Percentiles rank a stretch among this genome's conserved stretches.
Conservation (phyloP, 2,329 filamentous ascomycete genomes). For the Xylariaceae sp. region DNA sequence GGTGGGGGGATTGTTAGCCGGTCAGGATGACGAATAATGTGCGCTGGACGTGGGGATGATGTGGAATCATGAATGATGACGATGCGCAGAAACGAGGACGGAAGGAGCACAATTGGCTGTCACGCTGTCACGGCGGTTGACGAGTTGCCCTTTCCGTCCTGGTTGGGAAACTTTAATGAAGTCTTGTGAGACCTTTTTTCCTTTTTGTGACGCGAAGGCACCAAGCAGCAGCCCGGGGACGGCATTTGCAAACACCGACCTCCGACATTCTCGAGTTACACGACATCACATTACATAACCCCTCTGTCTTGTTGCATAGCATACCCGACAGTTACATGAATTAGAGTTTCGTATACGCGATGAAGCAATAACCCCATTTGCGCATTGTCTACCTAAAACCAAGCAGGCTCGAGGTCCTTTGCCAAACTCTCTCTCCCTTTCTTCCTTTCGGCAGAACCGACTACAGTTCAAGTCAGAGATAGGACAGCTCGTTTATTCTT, state of each 20-base stretch:
- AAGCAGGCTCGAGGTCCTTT: not conserved
- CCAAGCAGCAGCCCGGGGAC: not conserved
- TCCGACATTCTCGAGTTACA: not conserved
- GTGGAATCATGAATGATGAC: not conserved
- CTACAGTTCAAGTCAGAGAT: not conserved
- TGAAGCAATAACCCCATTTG: not conserved
- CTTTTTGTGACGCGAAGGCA: not conserved
- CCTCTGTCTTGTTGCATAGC: not conserved
- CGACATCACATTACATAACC: not conserved
- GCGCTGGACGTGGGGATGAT: not conserved
- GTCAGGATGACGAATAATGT: not conserved
- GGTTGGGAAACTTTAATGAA: not conserved
- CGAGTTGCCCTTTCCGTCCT: not conserved
- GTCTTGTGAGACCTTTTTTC: not conserved
- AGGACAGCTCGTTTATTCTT: not conserved
- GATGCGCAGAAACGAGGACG: not conserved
- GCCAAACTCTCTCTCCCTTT: not conserved
- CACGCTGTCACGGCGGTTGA: not conserved
- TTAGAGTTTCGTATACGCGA: not conserved
- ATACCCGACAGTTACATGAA: too few species aligned
- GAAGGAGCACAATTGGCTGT: not conserved
- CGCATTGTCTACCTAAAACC: not conserved
- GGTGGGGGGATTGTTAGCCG: not conserved
- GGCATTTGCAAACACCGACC: not conserved
- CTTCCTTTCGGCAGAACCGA: not conserved